Conservation (phyloP, 345 rosid genomes). For the Chamaenerion angustifolium region DNA sequence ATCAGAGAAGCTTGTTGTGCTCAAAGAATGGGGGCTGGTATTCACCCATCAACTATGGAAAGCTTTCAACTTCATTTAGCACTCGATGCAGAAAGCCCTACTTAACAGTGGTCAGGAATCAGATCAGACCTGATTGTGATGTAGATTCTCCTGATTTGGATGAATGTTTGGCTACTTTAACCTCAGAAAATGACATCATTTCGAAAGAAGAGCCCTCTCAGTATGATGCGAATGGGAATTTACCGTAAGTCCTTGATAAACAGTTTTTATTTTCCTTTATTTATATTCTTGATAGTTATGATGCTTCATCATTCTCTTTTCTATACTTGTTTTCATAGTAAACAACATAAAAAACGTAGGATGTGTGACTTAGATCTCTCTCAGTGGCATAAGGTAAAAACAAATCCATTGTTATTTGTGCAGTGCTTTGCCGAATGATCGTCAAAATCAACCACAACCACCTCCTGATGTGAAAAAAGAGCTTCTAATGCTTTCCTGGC, state of each 20-base stretch:
- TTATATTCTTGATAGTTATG: neutral
- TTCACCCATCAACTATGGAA: neutral
- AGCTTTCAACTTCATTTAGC: constrained; percentile 17
- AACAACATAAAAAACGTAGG: too few species aligned
- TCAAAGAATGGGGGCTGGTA: constrained; percentile 1
- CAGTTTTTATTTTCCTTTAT: constrained; percentile 5
- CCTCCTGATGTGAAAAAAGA: constrained; percentile 38
- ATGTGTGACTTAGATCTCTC: too few species aligned
- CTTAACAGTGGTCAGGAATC: constrained; percentile 19
- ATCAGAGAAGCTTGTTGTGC: constrained; percentile 14
- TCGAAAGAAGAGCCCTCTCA: constrained; percentile 17
- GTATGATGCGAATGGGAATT: constrained; percentile 13
- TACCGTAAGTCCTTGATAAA: constrained; percentile 26
- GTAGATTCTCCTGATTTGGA: constrained; percentile 24
- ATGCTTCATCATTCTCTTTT: neutral
- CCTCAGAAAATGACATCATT: constrained; percentile 10
- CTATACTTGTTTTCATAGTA: too few species aligned
- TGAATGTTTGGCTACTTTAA: constrained; percentile 13
- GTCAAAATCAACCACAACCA: constrained; percentile 14
- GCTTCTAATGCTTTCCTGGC: constrained; percentile 70
- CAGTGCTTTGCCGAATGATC: constrained; percentile 26
- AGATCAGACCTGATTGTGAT: constrained; percentile 29
- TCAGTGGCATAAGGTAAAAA: too few species aligned
- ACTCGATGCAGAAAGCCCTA: constrained; percentile 15
- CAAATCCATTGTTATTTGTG: constrained; percentile 3